Conservation (phyloP, 1,139 yeast genomes). For the Yamadazyma buinensis region DNA sequence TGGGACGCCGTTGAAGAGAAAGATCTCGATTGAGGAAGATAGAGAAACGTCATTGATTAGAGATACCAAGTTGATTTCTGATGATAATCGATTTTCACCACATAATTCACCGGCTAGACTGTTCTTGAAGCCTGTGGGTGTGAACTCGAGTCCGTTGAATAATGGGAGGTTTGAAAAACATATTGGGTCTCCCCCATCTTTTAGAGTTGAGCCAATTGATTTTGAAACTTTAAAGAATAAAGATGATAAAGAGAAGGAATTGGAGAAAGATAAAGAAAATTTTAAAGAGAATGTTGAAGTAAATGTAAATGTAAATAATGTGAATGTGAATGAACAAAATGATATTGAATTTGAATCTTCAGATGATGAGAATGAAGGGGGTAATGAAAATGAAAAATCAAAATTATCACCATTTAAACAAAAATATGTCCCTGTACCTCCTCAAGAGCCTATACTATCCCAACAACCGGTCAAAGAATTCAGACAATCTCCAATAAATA, state of each 20-base stretch:
- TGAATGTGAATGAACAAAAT: background rate
- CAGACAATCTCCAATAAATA: background rate
- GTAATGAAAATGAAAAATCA: background rate
- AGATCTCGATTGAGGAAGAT: slow-evolving; percentile 5
- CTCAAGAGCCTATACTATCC: too few species aligned
- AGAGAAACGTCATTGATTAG: slow-evolving; percentile 15
- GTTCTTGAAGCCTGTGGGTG: slow-evolving; percentile 7
- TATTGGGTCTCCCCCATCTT: slow-evolving; percentile 2
- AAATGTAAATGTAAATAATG: background rate
- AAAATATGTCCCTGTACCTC: too few species aligned
- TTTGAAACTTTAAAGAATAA: slow-evolving; percentile 1
- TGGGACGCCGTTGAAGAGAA: slow-evolving; percentile 16
- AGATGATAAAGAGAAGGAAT: background rate
- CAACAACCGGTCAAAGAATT: too few species aligned
- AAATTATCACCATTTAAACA: background rate
- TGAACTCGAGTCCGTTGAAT: slow-evolving; percentile 1
- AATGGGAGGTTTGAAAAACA: background rate
- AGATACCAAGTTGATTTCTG: slow-evolving; percentile 18
- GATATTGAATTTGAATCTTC: slow-evolving; percentile 21
- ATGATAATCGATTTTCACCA: slow-evolving; percentile 21
- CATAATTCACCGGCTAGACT: slow-evolving; percentile 4
- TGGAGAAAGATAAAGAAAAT: too few species aligned
- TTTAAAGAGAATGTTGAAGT: background rate
- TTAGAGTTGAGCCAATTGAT: slow-evolving; percentile 1
- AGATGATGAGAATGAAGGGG: slow-evolving; percentile 11